Percentiles rank a stretch among this genome's conserved stretches.
phyloP scores from a whole-genome alignment of 177 flowering plant species.

The Vitis hybrid region DNA sequence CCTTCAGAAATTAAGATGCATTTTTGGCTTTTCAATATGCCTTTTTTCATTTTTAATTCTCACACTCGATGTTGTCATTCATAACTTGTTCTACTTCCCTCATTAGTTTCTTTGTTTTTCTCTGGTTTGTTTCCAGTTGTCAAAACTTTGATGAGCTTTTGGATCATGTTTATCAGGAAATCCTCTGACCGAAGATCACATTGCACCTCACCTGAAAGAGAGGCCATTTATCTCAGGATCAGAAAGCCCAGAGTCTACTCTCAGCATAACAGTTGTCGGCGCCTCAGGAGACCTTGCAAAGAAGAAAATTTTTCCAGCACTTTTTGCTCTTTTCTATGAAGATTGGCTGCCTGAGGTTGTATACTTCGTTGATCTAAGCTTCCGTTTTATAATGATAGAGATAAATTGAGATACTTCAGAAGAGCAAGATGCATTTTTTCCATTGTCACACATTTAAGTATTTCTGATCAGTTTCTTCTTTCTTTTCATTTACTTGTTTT shows the following conservation, averaged over 20 bases:
- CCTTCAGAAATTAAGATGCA: too few relatives aligned
- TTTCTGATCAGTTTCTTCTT: conserved; percentile 3
- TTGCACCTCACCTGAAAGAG: conserved; percentile 21
- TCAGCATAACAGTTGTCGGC: conserved; percentile 79
- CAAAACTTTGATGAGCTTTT: background rate
- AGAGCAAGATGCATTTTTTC: conserved; percentile 3
- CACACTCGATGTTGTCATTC: too few relatives aligned
- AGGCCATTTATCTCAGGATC: conserved; percentile 16
- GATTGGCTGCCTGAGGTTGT: conserved; percentile 76
- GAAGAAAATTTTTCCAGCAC: conserved; percentile 90
- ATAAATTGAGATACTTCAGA: background rate
- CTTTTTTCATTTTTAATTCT: too few relatives aligned
- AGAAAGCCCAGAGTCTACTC: conserved; percentile 33
- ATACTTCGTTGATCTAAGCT: background rate
- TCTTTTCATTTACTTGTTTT: background rate
- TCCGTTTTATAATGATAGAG: background rate
- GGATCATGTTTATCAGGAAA: conserved; percentile 31
- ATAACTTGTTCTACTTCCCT: background rate
- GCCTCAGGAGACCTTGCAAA: conserved; percentile 93
- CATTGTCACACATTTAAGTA: background rate
- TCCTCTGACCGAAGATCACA: conserved; percentile 25
- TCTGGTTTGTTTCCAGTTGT: background rate
- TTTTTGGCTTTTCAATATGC: too few relatives aligned
- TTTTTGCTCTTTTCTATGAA: conserved; percentile 81
- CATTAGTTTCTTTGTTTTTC: conserved; percentile 1